Base-by-base conservation (phyloP, 495 filamentous ascomycete genomes). In the Pseudotulostoma volvatum region DNA sequence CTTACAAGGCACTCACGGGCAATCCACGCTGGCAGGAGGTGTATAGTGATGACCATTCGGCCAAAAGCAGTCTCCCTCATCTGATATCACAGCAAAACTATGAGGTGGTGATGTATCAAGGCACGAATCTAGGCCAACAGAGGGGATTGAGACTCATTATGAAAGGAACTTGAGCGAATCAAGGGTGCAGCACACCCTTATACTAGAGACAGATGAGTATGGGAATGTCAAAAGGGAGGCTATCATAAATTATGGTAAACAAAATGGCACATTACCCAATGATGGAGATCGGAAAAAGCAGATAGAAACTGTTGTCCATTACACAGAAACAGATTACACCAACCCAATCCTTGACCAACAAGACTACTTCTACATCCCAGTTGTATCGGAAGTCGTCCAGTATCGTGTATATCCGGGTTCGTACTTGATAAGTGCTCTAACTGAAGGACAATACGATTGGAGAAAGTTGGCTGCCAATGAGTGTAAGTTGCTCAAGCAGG, bases 1-100 rank as follows among this genome's bases (percentile, higher is more conserved):
- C 46, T 1, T 47, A n/a, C n/a, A 45, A 51, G 0, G 31, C 52
- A 1, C 42, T 58, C 3, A 53, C 51, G 34, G 49, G 54, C 1
- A 9, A 2, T 0, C 3, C 46, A 4, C 36, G 53, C 8, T 38
- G 51, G 2, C 9, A 43, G 19, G 55, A 58, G 36, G 18, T 45
- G 3, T 58, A 54, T 19, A 34, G 41, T 1, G 19, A 37, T 20
- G 55, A 59, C 30, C 37, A 15, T 9, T 1, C 17, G 1, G 14
- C 15, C 9, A 7, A 23, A 7, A 4, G 7, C 4, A 18, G 13
- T 5, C 17, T 45, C 9, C 53, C 52, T 2, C 41, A 42, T 17
- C 16, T 7, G 0, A 28, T 52, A 0, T 11, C 20, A 1, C 40
- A 55, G 14, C 8, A 15, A 8, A 30, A 25, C 31, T 41, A 37